Percentiles rank a stretch among this genome's conserved stretches.
Evolutionary conservation across 495 filamentous ascomycete species (phyloP).

Genomic region (Penicillium longicatenatum): DNA sequence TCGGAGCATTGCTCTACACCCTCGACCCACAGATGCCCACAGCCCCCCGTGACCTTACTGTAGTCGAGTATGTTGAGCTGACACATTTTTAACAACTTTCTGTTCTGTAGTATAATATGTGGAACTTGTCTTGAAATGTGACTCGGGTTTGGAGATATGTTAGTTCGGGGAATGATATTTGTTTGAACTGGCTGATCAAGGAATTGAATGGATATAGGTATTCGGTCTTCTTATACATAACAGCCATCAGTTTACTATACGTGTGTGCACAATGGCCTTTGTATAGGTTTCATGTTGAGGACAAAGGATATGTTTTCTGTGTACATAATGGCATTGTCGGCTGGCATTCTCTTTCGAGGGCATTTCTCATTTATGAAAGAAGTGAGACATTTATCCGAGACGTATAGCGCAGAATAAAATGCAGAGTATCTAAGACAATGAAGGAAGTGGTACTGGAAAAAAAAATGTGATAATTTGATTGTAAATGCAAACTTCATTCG

Average conservation of each 20-base stretch:
- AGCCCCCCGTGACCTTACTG: not conserved
- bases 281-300: not conserved
- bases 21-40: not conserved
- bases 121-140: not conserved
- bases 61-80: conserved; percentile 1
- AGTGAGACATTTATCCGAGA: not conserved
- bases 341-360: not conserved
- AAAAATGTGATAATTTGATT: not conserved
- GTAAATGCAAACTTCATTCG: not conserved
- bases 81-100: not conserved
- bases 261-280: not conserved
- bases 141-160: not conserved
- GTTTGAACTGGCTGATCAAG: not conserved
- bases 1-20: not conserved
- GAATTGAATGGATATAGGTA: not conserved
- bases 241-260: not conserved
- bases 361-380: not conserved
- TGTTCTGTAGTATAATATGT: not conserved
- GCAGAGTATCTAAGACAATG: not conserved
- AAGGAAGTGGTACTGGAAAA: not conserved
- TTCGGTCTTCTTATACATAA: not conserved
- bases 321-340: not conserved
- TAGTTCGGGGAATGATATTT: not conserved
- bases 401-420: not conserved
- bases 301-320: not conserved